Conservation (phyloP, 371 early-diverging fungal genomes). For the Dinochytrium kinnereticum region DNA sequence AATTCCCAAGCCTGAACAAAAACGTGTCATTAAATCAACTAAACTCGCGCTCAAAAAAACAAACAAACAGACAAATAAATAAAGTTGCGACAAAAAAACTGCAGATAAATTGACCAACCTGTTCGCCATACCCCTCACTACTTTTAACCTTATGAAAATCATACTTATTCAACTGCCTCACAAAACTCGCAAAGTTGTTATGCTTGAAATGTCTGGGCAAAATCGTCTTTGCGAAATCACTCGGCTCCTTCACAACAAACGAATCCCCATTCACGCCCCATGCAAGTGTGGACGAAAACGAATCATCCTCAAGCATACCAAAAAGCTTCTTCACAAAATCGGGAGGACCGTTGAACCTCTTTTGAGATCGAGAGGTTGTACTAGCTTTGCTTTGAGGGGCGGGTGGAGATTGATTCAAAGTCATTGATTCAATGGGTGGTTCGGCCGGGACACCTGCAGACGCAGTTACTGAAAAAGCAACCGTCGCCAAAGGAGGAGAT, state of each 20-base stretch:
- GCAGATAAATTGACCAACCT: constrained; percentile 10
- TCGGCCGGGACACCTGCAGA: too few relatives aligned
- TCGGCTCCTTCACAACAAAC: constrained; percentile 81
- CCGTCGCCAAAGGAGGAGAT: too few relatives aligned
- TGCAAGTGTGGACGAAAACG: constrained; percentile 54
- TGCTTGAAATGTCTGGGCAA: constrained; percentile 84
- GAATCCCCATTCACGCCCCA: constrained; percentile 79
- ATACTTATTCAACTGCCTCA: constrained; percentile 91
- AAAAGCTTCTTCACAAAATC: constrained; percentile 17
- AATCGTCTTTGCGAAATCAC: constrained; percentile 73
- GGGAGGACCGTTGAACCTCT: not conserved
- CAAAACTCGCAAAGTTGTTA: constrained; percentile 86
- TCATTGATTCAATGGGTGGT: too few relatives aligned
- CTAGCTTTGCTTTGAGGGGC: too few relatives aligned
- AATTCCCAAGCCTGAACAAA: constrained; percentile 70
- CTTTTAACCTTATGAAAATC: constrained; percentile 87
- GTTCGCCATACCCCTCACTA: constrained; percentile 70
- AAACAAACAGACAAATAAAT: constrained; percentile 16
- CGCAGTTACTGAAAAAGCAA: too few relatives aligned
- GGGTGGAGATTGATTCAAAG: too few relatives aligned
- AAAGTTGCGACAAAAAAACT: not conserved
- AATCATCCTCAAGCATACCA: constrained; percentile 60
- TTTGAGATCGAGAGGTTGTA: too few relatives aligned
- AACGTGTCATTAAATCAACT: not conserved
- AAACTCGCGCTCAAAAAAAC: too few relatives aligned